Evolutionary conservation across 108 stramenopile species (phyloP), one percentile per base, ranked within the genome.

Genomic region (Stephanodiscus minutulus): DNA sequence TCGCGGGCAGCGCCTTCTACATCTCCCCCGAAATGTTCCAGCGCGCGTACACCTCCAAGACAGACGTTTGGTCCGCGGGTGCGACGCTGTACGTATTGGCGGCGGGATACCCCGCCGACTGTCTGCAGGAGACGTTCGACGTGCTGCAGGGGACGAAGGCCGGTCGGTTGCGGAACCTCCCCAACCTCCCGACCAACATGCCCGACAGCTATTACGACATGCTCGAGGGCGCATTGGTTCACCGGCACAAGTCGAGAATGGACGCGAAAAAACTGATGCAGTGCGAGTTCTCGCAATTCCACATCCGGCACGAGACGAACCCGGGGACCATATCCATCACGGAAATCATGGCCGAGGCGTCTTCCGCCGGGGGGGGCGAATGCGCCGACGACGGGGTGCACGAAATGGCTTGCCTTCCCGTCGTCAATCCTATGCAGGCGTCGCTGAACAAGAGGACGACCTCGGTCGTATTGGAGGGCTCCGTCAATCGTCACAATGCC

Each of bases 1-100:
- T 90, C 73, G 90, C 90, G 7, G 93, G 93, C 49, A 81, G 87
- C 0, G 88, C 90, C 13, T 94, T 94, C 61, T 94, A 94, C 71
- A 91, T 90, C 35, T 85, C 83, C 10, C 93, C 93, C 0, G 90
- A 94, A 72, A 91, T 88, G 91, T 94, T 80, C 57, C 81, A 61
- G 84, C 82, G 52, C 87, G 81, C 20, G 5, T 82, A 82, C 76
- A 82, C 82, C 10, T 22, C 61, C n/a, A 76, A 76, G 41, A 76
- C 82, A 3, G 93, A 94, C 53, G 87, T 94, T 3, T 94, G 90
- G 90, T 81, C 78, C 18, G 87, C 71, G 7, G 93, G 87, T 21
- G 90, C 80, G 1, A 83, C 87, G 10, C 70, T 94, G 1, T 94
- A 91, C 54, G 93, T 94, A 0, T 64, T 94, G 18, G 93, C 90